Conservation (phyloP, 768 basidiomycete species). For the Pulveroboletus sp. region DNA sequence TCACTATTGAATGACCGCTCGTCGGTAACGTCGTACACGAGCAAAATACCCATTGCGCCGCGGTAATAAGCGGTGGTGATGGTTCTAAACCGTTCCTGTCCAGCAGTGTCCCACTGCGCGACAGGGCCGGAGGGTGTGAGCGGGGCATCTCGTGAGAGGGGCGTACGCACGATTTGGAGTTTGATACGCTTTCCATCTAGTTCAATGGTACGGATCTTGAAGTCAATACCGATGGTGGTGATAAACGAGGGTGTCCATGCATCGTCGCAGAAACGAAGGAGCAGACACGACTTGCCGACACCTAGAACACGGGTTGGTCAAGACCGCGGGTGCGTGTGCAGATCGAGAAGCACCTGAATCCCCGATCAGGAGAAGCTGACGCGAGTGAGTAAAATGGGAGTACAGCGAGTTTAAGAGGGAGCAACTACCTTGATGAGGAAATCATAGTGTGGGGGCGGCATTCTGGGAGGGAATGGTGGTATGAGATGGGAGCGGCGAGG, state of each 20-base stretch:
- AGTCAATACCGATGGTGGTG: conserved; percentile 98
- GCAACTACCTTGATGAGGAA: conserved; percentile 80
- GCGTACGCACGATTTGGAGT: conserved; percentile 84
- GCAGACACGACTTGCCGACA: conserved; percentile 95
- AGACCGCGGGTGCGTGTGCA: not conserved
- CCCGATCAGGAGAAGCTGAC: conserved; percentile 87
- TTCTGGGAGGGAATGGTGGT: conserved; percentile 27
- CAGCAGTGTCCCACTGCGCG: conserved; percentile 94
- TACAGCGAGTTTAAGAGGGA: conserved; percentile 6
- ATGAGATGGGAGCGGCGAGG: not conserved
- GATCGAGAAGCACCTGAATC: conserved; percentile 66
- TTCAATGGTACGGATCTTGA: conserved; percentile 99
- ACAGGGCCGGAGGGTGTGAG: not conserved
- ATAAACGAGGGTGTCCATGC: conserved; percentile 99
- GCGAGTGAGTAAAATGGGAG: not conserved
- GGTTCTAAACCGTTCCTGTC: conserved; percentile 97
- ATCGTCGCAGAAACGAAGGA: conserved; percentile 97
- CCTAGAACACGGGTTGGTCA: conserved; percentile 40
- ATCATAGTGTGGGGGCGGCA: conserved; percentile 95
- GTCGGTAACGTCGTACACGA: conserved; percentile 98
- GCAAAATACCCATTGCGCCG: conserved; percentile 96
- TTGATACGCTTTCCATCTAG: conserved; percentile 97
- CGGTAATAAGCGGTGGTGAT: conserved; percentile 99
- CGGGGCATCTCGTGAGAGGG: not conserved
- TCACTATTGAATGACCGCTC: conserved; percentile 92